Percentiles rank a stretch among this genome's conserved stretches.
phyloP scores from a whole-genome alignment of 2,329 filamentous ascomycete species.

The Leptographium radiaticola region DNA sequence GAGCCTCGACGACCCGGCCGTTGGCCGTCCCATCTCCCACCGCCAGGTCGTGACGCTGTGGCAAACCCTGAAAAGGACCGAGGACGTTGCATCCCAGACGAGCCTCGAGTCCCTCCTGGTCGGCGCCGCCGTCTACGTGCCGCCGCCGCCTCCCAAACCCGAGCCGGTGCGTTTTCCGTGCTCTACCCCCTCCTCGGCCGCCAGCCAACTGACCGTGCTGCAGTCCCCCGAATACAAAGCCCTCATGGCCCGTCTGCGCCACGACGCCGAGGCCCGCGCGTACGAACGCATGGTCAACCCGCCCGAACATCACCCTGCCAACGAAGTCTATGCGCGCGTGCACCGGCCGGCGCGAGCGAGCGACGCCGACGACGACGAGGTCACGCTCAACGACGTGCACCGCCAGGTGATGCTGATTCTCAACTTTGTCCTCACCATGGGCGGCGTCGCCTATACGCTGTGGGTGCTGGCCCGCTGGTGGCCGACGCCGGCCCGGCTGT shows the following conservation, averaged over 20 bases:
- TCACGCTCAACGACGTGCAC: constrained; percentile 61
- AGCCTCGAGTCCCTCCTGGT: constrained; percentile 59
- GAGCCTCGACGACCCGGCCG: constrained; percentile 16
- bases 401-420: constrained; percentile 74
- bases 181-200: background rate
- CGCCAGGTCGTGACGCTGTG: constrained; percentile 53
- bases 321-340: constrained; percentile 38
- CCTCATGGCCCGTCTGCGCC: constrained; percentile 73
- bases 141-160: constrained; percentile 69
- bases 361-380: constrained; percentile 45
- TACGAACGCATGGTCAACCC: constrained; percentile 74
- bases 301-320: constrained; percentile 28
- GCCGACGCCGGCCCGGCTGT: constrained; percentile 56
- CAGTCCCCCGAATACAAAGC: constrained; percentile 73
- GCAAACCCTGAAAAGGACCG: constrained; percentile 29
- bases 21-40: constrained; percentile 61
- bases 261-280: constrained; percentile 65
- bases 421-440: constrained; percentile 78
- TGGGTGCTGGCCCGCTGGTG: constrained; percentile 71
- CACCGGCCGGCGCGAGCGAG: constrained; percentile 32
- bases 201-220: constrained; percentile 10
- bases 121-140: constrained; percentile 58
- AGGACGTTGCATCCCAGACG: constrained; percentile 14
- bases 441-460: constrained; percentile 63
- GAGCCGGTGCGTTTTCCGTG: constrained; percentile 44